Percentiles rank a stretch among this genome's conserved stretches.
phyloP scores from a whole-genome alignment of 345 rosid species.

The Brassica rapa region DNA sequence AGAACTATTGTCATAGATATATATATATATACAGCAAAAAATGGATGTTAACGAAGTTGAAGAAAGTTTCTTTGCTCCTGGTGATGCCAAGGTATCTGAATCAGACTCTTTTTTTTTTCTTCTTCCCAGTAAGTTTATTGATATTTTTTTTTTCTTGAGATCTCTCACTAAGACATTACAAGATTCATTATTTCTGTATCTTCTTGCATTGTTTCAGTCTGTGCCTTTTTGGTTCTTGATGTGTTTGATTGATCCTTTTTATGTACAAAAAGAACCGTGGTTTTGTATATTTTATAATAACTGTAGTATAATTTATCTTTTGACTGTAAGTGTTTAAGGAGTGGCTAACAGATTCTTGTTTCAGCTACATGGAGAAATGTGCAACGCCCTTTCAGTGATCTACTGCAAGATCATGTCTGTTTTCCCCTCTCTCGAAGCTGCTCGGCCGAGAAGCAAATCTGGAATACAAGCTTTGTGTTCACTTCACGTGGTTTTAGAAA shows the following conservation, averaged over 20 bases:
- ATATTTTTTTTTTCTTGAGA: background rate
- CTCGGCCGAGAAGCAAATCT: constrained; percentile 93
- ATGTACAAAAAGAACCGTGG: too few species aligned
- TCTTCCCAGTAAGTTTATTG: background rate
- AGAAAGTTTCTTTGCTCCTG: constrained; percentile 80
- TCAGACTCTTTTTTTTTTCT: background rate
- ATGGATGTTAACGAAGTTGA: constrained; percentile 89
- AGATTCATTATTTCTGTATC: background rate
- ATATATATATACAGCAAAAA: constrained; percentile 39
- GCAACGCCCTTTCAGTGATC: constrained; percentile 67
- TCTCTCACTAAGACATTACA: background rate
- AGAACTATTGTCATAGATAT: constrained; percentile 40
- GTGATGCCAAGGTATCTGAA: constrained; percentile 88
- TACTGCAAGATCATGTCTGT: constrained; percentile 73
- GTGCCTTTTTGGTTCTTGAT: background rate
- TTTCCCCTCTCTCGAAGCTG: constrained; percentile 89
- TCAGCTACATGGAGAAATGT: constrained; percentile 94
- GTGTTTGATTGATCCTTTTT: background rate
- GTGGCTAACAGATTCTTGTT: constrained; percentile 23
- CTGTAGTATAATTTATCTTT: background rate
- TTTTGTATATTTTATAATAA: too few species aligned
- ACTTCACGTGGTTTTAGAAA: constrained; percentile 87
- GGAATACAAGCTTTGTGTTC: constrained; percentile 95
- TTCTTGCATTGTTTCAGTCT: background rate
- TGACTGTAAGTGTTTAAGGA: constrained; percentile 12